Conservation (phyloP, 176 grass and related monocot genomes). For the Melocanna baccifera region DNA sequence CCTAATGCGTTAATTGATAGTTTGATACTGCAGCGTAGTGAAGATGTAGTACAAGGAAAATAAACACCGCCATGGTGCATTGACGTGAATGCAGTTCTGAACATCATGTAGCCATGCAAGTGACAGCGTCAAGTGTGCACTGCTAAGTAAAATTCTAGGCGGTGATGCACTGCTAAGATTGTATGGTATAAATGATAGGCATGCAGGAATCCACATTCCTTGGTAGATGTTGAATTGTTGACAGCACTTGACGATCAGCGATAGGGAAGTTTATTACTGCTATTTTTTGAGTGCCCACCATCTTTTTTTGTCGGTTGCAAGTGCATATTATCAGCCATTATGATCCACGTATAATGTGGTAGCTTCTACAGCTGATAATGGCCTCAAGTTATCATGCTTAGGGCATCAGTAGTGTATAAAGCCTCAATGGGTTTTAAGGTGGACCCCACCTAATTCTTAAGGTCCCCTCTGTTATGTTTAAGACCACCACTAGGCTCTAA, state of each 20-base stretch:
- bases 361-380: background rate
- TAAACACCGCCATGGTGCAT: background rate
- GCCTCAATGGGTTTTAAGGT: too few relatives aligned
- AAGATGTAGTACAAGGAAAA: background rate
- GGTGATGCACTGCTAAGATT: background rate
- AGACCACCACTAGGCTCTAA: too few relatives aligned
- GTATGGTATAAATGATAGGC: background rate
- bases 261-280: background rate
- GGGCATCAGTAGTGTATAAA: too few relatives aligned
- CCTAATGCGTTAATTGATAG: background rate
- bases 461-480: too few relatives aligned
- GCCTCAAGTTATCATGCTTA: background rate
- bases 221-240: background rate
- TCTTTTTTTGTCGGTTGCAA: background rate
- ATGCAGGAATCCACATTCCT: background rate
- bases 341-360: constrained; percentile 1
- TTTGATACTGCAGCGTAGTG: background rate
- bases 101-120: background rate
- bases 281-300: background rate
- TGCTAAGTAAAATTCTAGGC: background rate
- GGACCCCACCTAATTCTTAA: too few relatives aligned
- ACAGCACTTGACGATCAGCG: background rate
- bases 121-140: background rate
- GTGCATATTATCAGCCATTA: background rate
- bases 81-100: background rate